Conservation (phyloP, 352 stramenopile genomes). For the Phytophthora sp. region DNA sequence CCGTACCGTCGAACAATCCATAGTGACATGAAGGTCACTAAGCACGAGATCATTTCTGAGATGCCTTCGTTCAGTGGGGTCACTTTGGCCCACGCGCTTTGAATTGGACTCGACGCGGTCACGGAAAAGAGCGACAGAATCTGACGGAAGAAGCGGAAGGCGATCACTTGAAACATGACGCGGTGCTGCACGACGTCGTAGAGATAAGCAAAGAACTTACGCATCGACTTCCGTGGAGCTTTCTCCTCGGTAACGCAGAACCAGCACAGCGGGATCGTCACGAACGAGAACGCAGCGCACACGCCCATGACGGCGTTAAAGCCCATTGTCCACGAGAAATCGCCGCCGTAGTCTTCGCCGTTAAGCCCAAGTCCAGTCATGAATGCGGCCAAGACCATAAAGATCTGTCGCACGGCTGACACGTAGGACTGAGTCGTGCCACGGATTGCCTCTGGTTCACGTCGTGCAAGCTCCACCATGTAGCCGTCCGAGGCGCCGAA, state of each 20-base stretch:
- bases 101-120: conserved; percentile 52
- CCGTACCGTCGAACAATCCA: conserved; percentile 53
- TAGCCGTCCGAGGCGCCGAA: conserved; percentile 74
- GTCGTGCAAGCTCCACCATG: conserved; percentile 60
- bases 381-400: conserved; percentile 47
- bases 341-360: conserved; percentile 50
- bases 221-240: conserved; percentile 36
- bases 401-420: conserved; percentile 39
- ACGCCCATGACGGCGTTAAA: conserved; percentile 63
- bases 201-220: conserved; percentile 42
- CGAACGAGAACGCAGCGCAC: conserved; percentile 43
- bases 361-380: conserved; percentile 59
- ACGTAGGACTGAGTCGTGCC: conserved; percentile 53
- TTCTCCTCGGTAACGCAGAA: conserved; percentile 55
- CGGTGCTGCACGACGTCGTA: conserved; percentile 55
- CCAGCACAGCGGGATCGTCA: conserved; percentile 49
- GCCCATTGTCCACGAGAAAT: conserved; percentile 58
- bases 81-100: conserved; percentile 61
- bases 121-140: conserved; percentile 57
- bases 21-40: conserved; percentile 49
- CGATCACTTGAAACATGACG: conserved; percentile 62
- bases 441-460: conserved; percentile 51
- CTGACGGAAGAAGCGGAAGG: conserved; percentile 57
- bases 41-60: conserved; percentile 46
- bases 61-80: conserved; percentile 65